phyloP scores from a whole-genome alignment of 495 filamentous ascomycete species.

The Penicillium ucsense region DNA sequence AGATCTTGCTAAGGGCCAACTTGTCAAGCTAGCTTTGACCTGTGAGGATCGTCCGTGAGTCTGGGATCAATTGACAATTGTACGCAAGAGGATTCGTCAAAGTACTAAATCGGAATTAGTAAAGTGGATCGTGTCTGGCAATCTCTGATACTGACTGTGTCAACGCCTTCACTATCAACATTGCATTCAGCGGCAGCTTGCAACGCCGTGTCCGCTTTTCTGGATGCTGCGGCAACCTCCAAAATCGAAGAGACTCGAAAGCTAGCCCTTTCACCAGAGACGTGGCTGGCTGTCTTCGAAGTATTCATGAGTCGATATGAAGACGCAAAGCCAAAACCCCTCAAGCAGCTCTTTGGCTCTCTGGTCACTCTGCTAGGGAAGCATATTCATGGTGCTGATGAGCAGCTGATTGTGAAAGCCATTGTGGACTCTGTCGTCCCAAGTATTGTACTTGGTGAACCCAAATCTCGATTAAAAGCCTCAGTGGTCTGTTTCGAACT shows the following conservation, averaged over 20 bases:
- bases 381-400: conserved; percentile 30
- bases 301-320: conserved; percentile 69
- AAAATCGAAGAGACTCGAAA: conserved; percentile 19
- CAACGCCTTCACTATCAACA: conserved; percentile 27
- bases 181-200: conserved; percentile 33
- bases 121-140: conserved; percentile 30
- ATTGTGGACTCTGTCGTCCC: conserved; percentile 22
- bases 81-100: background rate
- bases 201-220: conserved; percentile 38
- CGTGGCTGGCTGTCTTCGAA: conserved; percentile 52
- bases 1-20: conserved; percentile 29
- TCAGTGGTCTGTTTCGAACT: conserved; percentile 33
- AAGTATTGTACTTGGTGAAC: conserved; percentile 31
- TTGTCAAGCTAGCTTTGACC: conserved; percentile 26
- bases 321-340: conserved; percentile 60
- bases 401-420: conserved; percentile 9
- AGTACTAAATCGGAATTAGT: conserved; percentile 17
- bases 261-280: conserved; percentile 37
- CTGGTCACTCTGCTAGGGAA: conserved; percentile 42
- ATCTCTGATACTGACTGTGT: conserved; percentile 28
- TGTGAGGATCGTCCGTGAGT: conserved; percentile 28
- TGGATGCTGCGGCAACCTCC: conserved; percentile 36
- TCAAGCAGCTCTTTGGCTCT: conserved; percentile 61
- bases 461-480: conserved; percentile 30
- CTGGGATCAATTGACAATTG: background rate